These are phyloP conservation scores for Candida fluviatilis DNA, from an alignment of 805 yeast genomes.

Conservation along the genomic window DNA sequence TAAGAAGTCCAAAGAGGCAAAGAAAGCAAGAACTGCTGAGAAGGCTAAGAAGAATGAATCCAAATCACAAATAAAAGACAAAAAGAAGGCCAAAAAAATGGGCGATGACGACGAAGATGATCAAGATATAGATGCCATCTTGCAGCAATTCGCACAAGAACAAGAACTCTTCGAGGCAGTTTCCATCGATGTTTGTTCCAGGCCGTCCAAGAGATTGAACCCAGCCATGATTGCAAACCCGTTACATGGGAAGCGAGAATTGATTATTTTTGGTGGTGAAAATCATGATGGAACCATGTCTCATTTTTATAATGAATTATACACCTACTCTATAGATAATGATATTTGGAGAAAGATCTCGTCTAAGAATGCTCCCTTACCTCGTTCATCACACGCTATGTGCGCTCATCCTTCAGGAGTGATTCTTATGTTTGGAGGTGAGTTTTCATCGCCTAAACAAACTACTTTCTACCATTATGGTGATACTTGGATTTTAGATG, in stretches of 20 bases:
- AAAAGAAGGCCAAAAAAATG: slow-evolving; percentile 67
- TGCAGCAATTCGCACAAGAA: slow-evolving; percentile 71
- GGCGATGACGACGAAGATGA: slow-evolving; percentile 86
- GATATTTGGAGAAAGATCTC: slow-evolving; percentile 75
- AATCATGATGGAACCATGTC: slow-evolving; percentile 47
- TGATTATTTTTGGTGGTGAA: slow-evolving; percentile 91
- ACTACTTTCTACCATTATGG: slow-evolving; percentile 94
- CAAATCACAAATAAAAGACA: slow-evolving; percentile 71
- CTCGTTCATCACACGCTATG: slow-evolving; percentile 92
- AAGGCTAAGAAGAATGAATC: slow-evolving; percentile 71
- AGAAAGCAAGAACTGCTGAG: slow-evolving; percentile 81
- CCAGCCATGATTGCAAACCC: slow-evolving; percentile 76
- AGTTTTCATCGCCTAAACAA: slow-evolving; percentile 94
- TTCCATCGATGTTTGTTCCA: slow-evolving; percentile 49
- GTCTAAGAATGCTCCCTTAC: slow-evolving; percentile 86
- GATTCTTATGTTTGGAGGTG: slow-evolving; percentile 89
- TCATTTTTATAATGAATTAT: slow-evolving; percentile 78
- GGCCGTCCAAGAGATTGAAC: slow-evolving; percentile 70
- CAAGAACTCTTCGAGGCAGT: slow-evolving; percentile 78
- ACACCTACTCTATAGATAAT: slow-evolving; percentile 67
- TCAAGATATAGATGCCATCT: slow-evolving; percentile 77
- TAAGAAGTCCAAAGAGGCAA: slow-evolving; percentile 85
- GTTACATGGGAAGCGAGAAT: slow-evolving; percentile 67
- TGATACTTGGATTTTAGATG: slow-evolving; percentile 92
- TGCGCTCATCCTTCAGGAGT: slow-evolving; percentile 90